Percentiles rank a stretch among this genome's conserved stretches.
Evolutionary conservation across 768 basidiomycete genomes (phyloP).

Genomic region (Neoboletus brunneissimus): DNA sequence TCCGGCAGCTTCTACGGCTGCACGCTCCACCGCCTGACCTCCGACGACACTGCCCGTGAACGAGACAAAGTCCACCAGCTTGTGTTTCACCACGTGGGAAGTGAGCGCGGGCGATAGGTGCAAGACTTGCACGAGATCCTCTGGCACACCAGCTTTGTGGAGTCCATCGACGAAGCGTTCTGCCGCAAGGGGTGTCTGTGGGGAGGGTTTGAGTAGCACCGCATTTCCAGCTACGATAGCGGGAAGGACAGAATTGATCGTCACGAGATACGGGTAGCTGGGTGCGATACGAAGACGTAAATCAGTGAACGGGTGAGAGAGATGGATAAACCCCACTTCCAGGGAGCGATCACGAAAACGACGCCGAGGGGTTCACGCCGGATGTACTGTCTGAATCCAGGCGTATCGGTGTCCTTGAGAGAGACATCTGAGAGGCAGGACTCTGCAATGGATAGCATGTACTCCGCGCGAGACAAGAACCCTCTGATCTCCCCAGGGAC

Average conservation of each 20-base stretch:
- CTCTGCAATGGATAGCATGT: slow-evolving; percentile 83
- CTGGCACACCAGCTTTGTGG: slow-evolving; percentile 73
- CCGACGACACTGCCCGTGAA: slow-evolving; percentile 89
- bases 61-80: slow-evolving; percentile 71
- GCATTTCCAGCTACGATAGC: slow-evolving; percentile 89
- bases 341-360: slow-evolving; percentile 83
- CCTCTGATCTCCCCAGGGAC: slow-evolving; percentile 77
- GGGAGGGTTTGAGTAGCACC: slow-evolving; percentile 92
- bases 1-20: slow-evolving; percentile 58
- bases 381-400: slow-evolving; percentile 82
- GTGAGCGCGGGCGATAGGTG: slow-evolving; percentile 69
- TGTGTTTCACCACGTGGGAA: slow-evolving; percentile 58
- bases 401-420: slow-evolving; percentile 73
- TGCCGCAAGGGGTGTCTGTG: slow-evolving; percentile 89
- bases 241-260: slow-evolving; percentile 90
- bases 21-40: slow-evolving; percentile 70
- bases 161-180: slow-evolving; percentile 75
- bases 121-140: slow-evolving; percentile 68
- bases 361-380: slow-evolving; percentile 83
- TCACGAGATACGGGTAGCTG: slow-evolving; percentile 86
- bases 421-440: slow-evolving; percentile 70
- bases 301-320: neutral
- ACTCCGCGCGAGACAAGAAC: slow-evolving; percentile 74
- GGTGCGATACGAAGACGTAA: neutral
- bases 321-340: slow-evolving; percentile 63